phyloP scores from a whole-genome alignment of 1,139 yeast species.

The Yamadazyma atmosphaerica region DNA sequence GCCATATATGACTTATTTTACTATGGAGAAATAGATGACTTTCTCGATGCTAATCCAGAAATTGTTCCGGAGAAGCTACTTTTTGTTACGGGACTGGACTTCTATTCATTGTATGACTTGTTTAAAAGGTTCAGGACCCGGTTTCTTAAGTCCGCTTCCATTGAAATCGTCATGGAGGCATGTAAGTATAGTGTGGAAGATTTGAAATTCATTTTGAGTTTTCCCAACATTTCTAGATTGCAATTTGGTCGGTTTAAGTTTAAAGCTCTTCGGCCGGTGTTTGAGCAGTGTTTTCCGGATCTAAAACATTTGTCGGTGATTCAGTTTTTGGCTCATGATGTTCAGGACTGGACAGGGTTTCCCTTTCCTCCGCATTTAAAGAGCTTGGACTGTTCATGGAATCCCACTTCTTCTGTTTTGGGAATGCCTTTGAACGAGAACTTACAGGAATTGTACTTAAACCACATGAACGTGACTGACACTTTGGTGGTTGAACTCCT shows the following conservation, averaged over 20 bases:
- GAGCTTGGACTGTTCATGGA: constrained; percentile 41
- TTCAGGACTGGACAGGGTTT: constrained; percentile 29
- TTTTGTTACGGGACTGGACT: constrained; percentile 36
- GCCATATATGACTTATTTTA: constrained; percentile 27
- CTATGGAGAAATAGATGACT: constrained; percentile 34
- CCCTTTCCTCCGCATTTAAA: constrained; percentile 23
- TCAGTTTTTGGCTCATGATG: constrained; percentile 34
- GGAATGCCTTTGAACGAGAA: constrained; percentile 12
- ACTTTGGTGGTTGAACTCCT: background rate
- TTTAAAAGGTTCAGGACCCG: constrained; percentile 21
- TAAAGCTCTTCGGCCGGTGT: constrained; percentile 11
- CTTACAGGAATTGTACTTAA: constrained; percentile 28
- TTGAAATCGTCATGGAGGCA: constrained; percentile 30
- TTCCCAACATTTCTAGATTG: constrained; percentile 28
- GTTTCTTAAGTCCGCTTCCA: constrained; percentile 15
- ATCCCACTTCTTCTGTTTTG: constrained; percentile 4
- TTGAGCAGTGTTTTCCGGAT: constrained; percentile 12
- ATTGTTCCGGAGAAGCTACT: constrained; percentile 28
- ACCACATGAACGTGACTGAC: constrained; percentile 9
- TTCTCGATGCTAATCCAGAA: constrained; percentile 26
- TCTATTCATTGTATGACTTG: constrained; percentile 26
- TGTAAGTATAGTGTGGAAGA: constrained; percentile 1
- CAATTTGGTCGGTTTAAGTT: constrained; percentile 27
- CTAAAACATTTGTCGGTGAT: constrained; percentile 23
- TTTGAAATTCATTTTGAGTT: constrained; percentile 23